Percentiles rank a stretch among this genome's conserved stretches.
Evolutionary conservation across 2,329 filamentous ascomycete genomes (phyloP).

Genomic region (Alternaria arborescens): DNA sequence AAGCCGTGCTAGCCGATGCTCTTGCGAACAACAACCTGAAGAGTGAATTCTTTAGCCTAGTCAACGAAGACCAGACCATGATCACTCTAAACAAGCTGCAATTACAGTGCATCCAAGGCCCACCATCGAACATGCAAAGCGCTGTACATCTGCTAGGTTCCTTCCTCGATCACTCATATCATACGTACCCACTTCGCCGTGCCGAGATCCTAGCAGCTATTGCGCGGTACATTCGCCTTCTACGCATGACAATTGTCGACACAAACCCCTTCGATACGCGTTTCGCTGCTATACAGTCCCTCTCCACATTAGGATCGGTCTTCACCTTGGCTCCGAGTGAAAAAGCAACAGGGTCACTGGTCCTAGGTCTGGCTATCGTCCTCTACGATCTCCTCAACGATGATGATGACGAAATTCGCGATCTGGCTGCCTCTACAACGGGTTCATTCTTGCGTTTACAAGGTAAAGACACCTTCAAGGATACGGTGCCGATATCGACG

Average conservation of each 20-base stretch:
- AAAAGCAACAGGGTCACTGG: slow-evolving; percentile 15
- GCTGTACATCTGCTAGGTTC: slow-evolving; percentile 42
- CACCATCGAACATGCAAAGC: slow-evolving; percentile 44
- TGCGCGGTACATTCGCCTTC: slow-evolving; percentile 40
- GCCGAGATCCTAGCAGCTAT: slow-evolving; percentile 15
- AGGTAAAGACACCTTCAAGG: slow-evolving; percentile 27
- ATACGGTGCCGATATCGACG: slow-evolving; percentile 60
- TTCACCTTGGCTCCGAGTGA: slow-evolving; percentile 22
- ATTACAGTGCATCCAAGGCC: slow-evolving; percentile 34
- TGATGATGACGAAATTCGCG: slow-evolving; percentile 89
- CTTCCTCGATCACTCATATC: slow-evolving; percentile 43
- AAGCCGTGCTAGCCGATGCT: slow-evolving; percentile 35
- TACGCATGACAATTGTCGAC: slow-evolving; percentile 43
- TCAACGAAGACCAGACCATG: slow-evolving; percentile 22
- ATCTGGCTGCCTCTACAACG: slow-evolving; percentile 65
- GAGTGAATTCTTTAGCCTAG: slow-evolving; percentile 27
- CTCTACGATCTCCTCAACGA: slow-evolving; percentile 66
- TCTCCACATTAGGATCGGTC: slow-evolving; percentile 56
- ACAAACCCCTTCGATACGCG: slow-evolving; percentile 69
- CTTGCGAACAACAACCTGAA: slow-evolving; percentile 19
- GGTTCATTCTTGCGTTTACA: slow-evolving; percentile 55
- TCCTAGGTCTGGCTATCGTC: slow-evolving; percentile 56
- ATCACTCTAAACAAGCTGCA: slow-evolving; percentile 36
- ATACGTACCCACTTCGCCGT: slow-evolving; percentile 14
- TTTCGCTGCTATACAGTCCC: slow-evolving; percentile 65